Conservation (phyloP, 169 alveolate species). For the Neospora caninum region DNA sequence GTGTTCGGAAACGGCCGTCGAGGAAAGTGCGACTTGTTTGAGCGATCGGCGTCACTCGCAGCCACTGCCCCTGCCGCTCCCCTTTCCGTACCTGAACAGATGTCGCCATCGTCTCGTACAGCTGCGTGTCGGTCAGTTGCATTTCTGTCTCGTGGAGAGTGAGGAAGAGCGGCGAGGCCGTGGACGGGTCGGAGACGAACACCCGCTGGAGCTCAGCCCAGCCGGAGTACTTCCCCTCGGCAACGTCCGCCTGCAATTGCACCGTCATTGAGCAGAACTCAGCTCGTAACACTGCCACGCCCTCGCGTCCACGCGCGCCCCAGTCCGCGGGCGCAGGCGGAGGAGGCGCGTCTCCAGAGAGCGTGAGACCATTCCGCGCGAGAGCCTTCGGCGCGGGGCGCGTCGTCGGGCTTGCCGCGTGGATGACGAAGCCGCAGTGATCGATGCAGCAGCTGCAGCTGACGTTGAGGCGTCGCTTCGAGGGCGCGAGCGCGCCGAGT, state of each 20-base stretch:
- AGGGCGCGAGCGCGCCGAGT: not conserved
- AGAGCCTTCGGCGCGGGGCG: not conserved
- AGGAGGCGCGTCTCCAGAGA: not conserved
- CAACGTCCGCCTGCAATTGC: constrained; percentile 47
- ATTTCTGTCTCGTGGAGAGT: constrained; percentile 36
- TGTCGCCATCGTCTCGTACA: constrained; percentile 18
- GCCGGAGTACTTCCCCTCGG: constrained; percentile 47
- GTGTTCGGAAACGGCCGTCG: too few relatives aligned
- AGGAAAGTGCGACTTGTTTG: not conserved
- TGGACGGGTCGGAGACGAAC: constrained; percentile 64
- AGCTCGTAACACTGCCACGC: constrained; percentile 53
- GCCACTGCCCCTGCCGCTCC: not conserved
- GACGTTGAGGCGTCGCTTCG: not conserved
- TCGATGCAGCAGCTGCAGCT: constrained; percentile 52
- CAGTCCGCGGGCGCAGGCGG: not conserved
- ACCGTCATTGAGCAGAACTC: constrained; percentile 52
- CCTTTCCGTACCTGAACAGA: not conserved
- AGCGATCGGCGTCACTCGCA: not conserved
- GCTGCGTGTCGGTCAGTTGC: constrained; percentile 19
- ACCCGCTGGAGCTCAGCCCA: constrained; percentile 60
- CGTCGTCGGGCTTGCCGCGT: not conserved
- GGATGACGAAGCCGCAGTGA: constrained; percentile 60
- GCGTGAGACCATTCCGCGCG: not conserved
- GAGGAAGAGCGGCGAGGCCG: constrained; percentile 59
- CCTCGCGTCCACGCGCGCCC: not conserved